Evolutionary conservation across 2,329 filamentous ascomycete species (phyloP), one percentile per base, ranked within the genome.

Genomic region (Alternaria metachromatica): DNA sequence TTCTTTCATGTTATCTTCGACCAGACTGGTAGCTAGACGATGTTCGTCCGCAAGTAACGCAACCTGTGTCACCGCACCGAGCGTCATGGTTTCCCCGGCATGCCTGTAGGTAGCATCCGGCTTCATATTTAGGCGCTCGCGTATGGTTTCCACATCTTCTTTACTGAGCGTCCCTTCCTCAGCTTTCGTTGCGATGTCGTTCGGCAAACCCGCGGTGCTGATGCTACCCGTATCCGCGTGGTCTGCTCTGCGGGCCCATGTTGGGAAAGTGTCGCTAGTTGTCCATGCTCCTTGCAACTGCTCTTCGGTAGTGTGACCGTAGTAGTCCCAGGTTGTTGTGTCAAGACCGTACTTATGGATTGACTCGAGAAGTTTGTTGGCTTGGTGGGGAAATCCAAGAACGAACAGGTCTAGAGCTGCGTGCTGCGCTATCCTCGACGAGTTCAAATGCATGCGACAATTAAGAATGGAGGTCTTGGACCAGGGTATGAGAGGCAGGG

Each of bases 401-500:
- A 49, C 44, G 8, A 58, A 64, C 6, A 61, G 23, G 18, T 58
- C 49, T 15, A 63, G 57, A 13, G 60, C 64, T 23, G 43, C 28
- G 6, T 58, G 30, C 21, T 60, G 56, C 3, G 54, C 50, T 15
- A 44, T 23, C 4, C 30, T 3, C 10, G 61, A 43, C n/a, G 60
- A 44, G 6, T 48, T 18, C 28, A 25, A 9, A 9, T 54, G 50
- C 8, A 51, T 41, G 3, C 46, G 44, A 44, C 43, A 21, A 5
- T 12, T 60, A 11, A 59, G 41, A n/a, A 66, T 58, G 2, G 44
- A 25, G 8, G 41, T 61, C 18, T 48, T 61, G 3, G 41, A 43
- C 53, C 57, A 60, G 30, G 60, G 54, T 33, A 63, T 43, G 15
- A 66, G 45, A 3, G 53, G 56, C 5, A 63, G 25, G 25, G 37